These are phyloP conservation scores for Mucor circinelloides DNA, from an alignment of 371 early-diverging fungal species.

Conservation along the genomic window DNA sequence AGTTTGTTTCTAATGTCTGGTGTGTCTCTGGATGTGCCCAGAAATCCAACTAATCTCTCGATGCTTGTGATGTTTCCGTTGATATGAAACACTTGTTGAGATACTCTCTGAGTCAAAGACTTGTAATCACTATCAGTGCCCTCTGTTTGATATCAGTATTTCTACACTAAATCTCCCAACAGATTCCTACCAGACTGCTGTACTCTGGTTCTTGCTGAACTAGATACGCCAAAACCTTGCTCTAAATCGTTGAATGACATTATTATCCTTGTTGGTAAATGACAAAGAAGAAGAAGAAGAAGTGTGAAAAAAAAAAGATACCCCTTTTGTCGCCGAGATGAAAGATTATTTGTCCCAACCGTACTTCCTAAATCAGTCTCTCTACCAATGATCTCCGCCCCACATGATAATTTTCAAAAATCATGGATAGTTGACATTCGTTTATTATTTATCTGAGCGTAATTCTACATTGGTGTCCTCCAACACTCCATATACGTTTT, in stretches of 20 bases:
- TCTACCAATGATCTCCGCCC: no score
- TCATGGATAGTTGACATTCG: not conserved
- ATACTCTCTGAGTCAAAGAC: conserved; percentile 56
- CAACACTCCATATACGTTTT: conserved; percentile 16
- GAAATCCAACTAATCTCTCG: conserved; percentile 73
- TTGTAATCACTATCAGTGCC: conserved; percentile 62
- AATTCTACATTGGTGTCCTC: conserved; percentile 25
- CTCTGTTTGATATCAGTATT: conserved; percentile 7
- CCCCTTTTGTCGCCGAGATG: no score
- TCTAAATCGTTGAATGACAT: conserved; percentile 65
- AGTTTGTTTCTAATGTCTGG: conserved; percentile 72
- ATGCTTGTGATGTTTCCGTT: conserved; percentile 83
- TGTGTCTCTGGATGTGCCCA: conserved; percentile 83
- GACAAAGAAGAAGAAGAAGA: no score
- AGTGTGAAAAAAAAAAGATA: not conserved
- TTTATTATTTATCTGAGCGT: conserved; percentile 14
- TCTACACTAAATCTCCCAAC: not conserved
- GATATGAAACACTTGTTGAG: conserved; percentile 77
- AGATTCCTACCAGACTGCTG: conserved; percentile 21
- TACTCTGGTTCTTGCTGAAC: conserved; percentile 14
- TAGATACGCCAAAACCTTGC: conserved; percentile 45
- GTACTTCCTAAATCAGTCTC: no score
- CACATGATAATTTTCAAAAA: no score
- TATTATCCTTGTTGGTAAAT: not conserved
- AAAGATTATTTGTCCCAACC: no score